Evolutionary conservation across 202 grass and related monocot genomes (phyloP).

Genomic region (Sporobolus alterniflorus): DNA sequence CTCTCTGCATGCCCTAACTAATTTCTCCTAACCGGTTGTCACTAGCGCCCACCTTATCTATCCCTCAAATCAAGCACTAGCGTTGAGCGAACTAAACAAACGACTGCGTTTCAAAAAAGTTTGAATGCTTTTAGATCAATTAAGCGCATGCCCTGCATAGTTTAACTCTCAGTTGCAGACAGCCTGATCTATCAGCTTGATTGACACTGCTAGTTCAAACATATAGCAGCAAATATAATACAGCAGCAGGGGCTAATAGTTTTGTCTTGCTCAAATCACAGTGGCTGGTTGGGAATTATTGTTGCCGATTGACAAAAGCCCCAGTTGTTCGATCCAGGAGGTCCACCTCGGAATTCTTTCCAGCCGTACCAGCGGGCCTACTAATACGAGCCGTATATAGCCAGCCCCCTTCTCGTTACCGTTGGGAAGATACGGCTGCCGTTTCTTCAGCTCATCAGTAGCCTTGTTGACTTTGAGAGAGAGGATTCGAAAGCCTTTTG

Average conservation of each 20-base stretch:
- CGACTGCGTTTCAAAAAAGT: slow-evolving; percentile 29
- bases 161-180: slow-evolving; percentile 18
- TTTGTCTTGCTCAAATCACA: slow-evolving; percentile 3
- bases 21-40: slow-evolving; percentile 37
- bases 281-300: neutral
- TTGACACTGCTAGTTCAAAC: neutral
- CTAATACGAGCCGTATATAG: neutral
- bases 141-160: neutral
- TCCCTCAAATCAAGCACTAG: slow-evolving; percentile 20
- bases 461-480: slow-evolving; percentile 11
- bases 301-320: neutral
- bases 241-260: neutral
- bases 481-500: slow-evolving; percentile 20
- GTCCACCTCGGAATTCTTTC: slow-evolving; percentile 10
- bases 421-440: slow-evolving; percentile 22
- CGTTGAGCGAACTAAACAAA: slow-evolving; percentile 16
- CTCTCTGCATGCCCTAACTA: neutral
- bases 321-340: slow-evolving; percentile 2
- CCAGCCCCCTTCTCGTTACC: slow-evolving; percentile 25
- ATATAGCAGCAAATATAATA: neutral
- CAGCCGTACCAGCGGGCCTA: neutral
- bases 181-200: neutral
- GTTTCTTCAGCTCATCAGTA: neutral
- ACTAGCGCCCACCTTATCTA: slow-evolving; percentile 44
- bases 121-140: slow-evolving; percentile 33